These are phyloP conservation scores for Fragaria vesca DNA, from an alignment of 306 rosid species.

Conservation along the genomic window DNA sequence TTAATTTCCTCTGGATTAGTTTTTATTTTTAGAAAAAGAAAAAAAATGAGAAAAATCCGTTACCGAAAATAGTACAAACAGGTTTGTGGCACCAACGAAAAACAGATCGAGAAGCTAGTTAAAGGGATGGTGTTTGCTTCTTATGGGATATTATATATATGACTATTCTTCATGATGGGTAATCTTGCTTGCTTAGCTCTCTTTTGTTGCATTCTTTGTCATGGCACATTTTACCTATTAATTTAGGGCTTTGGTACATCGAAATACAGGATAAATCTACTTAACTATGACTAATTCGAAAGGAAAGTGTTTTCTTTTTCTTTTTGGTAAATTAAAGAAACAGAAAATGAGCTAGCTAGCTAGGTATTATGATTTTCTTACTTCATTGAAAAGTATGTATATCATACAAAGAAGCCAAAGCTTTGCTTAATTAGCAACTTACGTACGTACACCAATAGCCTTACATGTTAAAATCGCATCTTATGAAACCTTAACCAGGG, in stretches of 20 bases:
- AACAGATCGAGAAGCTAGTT: too few relatives aligned
- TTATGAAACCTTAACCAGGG: background rate
- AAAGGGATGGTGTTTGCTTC: background rate
- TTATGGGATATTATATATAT: too few relatives aligned
- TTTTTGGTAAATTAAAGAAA: too few relatives aligned
- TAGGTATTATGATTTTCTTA: too few relatives aligned
- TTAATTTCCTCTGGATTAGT: background rate
- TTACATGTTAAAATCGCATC: background rate
- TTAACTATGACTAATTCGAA: too few relatives aligned
- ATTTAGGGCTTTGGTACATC: background rate
- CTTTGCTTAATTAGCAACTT: background rate
- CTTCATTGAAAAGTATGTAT: too few relatives aligned
- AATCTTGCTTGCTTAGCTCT: background rate
- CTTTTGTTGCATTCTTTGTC: background rate
- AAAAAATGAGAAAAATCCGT: background rate
- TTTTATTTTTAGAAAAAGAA: background rate
- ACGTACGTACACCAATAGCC: background rate
- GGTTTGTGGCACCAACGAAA: background rate
- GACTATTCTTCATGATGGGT: background rate
- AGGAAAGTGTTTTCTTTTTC: too few relatives aligned
- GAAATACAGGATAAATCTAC: too few relatives aligned
- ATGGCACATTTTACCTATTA: background rate
- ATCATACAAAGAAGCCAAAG: background rate
- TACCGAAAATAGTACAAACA: background rate
- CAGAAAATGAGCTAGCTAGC: too few relatives aligned